phyloP scores from a whole-genome alignment of 225 moss, liverwort and hornwort genomes.

The Marchantia paleacea region DNA sequence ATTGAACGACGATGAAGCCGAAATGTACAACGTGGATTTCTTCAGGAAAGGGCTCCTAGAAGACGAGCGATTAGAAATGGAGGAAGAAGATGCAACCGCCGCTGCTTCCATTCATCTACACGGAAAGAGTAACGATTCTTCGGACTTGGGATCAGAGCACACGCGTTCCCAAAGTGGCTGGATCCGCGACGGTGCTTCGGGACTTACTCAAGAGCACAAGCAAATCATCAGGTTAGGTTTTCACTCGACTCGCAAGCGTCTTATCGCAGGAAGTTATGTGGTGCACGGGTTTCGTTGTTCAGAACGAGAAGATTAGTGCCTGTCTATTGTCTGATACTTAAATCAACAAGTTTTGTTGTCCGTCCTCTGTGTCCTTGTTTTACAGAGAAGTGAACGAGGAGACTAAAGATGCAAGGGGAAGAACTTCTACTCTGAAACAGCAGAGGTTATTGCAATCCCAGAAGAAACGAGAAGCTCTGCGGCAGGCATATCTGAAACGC shows the following conservation, averaged over 20 bases:
- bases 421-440: conserved; percentile 70
- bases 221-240: conserved; percentile 48
- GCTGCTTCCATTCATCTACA: conserved; percentile 23
- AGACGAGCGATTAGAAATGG: conserved; percentile 72
- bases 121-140: conserved; percentile 16
- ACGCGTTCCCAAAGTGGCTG: conserved; percentile 37
- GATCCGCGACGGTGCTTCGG: conserved; percentile 51
- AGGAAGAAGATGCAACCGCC: conserved; percentile 35
- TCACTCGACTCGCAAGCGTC: not conserved
- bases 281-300: not conserved
- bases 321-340: not conserved
- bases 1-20: conserved; percentile 65
- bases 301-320: not conserved
- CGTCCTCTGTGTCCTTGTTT: not conserved
- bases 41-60: conserved; percentile 73
- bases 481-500: conserved; percentile 79
- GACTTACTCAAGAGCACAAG: conserved; percentile 77
- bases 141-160: conserved; percentile 25
- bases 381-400: conserved; percentile 80
- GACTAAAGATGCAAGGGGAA: conserved; percentile 78
- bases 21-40: conserved; percentile 85
- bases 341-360: no score
- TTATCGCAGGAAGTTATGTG: not conserved
- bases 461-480: conserved; percentile 70
- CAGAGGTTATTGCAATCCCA: conserved; percentile 64